phyloP scores from a whole-genome alignment of 1,139 yeast genomes.

The Kodamaea fungicola region DNA sequence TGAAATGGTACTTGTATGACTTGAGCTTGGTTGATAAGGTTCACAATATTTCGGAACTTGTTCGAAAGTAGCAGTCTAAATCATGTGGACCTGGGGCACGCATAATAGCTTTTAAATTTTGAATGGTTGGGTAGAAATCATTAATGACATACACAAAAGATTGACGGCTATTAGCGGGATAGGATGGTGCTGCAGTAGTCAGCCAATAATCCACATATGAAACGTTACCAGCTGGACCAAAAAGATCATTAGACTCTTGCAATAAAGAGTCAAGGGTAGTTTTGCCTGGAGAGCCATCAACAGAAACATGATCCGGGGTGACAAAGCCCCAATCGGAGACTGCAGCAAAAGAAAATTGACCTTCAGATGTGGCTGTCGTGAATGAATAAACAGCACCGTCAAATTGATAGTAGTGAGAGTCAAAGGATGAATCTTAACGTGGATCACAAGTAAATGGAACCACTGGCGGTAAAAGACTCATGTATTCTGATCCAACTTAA shows the following conservation, averaged over 20 bases:
- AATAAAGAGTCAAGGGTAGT: conserved; percentile 4
- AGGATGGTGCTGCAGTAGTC: conserved; percentile 3
- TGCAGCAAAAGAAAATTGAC: conserved; percentile 4
- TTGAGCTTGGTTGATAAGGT: conserved; percentile 5
- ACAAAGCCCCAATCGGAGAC: conserved; percentile 4
- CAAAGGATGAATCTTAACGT: conserved; percentile 3
- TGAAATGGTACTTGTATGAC: conserved; percentile 4
- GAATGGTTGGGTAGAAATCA: conserved; percentile 4
- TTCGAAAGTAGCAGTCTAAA: conserved; percentile 4
- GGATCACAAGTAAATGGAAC: conserved; percentile 4
- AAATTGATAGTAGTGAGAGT: conserved; percentile 4
- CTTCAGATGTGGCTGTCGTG: conserved; percentile 2
- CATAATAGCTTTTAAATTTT: conserved; percentile 1
- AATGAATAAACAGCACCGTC: conserved; percentile 1
- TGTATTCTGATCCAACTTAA: conserved; percentile 4
- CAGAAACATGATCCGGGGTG: conserved; percentile 5
- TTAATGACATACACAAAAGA: conserved; percentile 4
- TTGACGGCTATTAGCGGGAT: conserved; percentile 1
- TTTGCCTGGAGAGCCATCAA: conserved; percentile 5
- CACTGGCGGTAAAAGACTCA: conserved; percentile 2
- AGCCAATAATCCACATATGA: conserved; percentile 6
- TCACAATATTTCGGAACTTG: conserved; percentile 3
- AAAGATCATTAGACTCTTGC: conserved; percentile 1
- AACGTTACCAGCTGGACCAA: conserved; percentile 5
- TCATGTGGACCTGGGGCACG: conserved; percentile 5